phyloP scores from a whole-genome alignment of 805 yeast species.

The Starmerella powellii region DNA sequence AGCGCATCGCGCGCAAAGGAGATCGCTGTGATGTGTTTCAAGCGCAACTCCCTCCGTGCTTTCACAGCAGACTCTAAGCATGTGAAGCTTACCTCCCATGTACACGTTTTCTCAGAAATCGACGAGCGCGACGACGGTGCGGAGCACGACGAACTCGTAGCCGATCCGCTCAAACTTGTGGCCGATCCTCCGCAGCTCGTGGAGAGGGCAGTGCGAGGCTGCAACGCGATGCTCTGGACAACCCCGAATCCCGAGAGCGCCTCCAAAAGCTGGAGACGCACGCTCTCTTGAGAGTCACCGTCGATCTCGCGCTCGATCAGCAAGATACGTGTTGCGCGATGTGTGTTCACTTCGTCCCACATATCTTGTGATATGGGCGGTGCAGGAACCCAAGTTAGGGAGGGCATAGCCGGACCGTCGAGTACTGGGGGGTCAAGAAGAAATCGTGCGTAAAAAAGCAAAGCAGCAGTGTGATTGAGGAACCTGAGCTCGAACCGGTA shows the following conservation, averaged over 20 bases:
- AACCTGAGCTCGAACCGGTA: conserved; percentile 43
- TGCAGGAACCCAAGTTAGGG: conserved; percentile 89
- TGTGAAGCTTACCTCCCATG: conserved; percentile 3
- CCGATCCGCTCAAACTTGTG: too few relatives aligned
- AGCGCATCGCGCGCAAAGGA: conserved; percentile 64
- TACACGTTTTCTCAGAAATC: conserved; percentile 27
- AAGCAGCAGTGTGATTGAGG: conserved; percentile 76
- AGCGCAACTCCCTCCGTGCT: conserved; percentile 67
- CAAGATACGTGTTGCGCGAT: conserved; percentile 84
- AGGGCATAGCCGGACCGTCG: conserved; percentile 60
- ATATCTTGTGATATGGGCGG: conserved; percentile 64
- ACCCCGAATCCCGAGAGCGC: conserved; percentile 67
- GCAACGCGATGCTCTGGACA: conserved; percentile 62
- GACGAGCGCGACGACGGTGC: too few relatives aligned
- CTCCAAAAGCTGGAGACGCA: conserved; percentile 23
- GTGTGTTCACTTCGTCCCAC: conserved; percentile 55
- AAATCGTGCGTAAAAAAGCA: conserved; percentile 87
- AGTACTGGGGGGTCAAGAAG: conserved; percentile 70
- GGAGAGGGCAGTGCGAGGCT: conserved; percentile 12
- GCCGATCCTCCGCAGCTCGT: too few relatives aligned
- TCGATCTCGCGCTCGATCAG: conserved; percentile 71
- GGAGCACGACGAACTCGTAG: too few relatives aligned
- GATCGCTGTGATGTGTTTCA: conserved; percentile 61
- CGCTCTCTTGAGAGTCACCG: conserved; percentile 52
- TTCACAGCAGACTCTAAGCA: conserved; percentile 45